Base-by-base conservation (phyloP, 2,329 filamentous ascomycete species). In the Tolypocladium ovalisporum region DNA sequence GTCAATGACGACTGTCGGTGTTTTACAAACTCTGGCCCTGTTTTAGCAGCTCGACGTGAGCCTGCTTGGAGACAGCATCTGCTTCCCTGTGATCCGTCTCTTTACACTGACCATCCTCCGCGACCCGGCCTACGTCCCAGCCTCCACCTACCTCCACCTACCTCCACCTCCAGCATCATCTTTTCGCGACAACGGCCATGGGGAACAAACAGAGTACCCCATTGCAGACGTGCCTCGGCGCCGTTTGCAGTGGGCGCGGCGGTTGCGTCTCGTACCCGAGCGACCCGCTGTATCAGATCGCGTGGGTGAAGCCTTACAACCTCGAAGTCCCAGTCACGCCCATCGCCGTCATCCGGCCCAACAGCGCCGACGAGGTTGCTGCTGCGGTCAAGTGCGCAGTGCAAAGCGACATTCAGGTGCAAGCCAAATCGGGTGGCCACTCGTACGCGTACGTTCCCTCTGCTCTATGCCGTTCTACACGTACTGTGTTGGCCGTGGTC, bases 371-470 rank as follows among this genome's bases (percentile, higher is more conserved):
- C 27, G 80, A 86, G 56, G 78, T 87, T 2, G 75, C 82, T 1
- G 76, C 71, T 24, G 79, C 82, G 17, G 75, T 87, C 42, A 76
- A 79, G 54, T 87, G 84, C 64, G 84, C 83, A 6, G 72, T 66
- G 2, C 60, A 75, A 29, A 71, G 73, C 58, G 70, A 71, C 7
- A 68, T 81, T 55, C 79, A 80, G 61, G 81, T 87, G 0, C 83
- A 86, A 64, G 79, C 84, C 27, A 81, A 77, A 61, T 84, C 82
- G 1, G 85, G 84, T 4, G 85, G 85, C 0, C 85, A 87, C 63
- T 86, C 82, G 0, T 88, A 84, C 61, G 83, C 74, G 79, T 80
- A 66, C 63, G 76, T 59, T 24, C 9, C 12, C 22, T 5, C 10
- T 22, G 4, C 6, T 42, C 39, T n/a, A 17, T 39, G 15, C 36